Evolutionary conservation across 305 asterid species (phyloP).

Genomic region (Solanum aculeatissimum): DNA sequence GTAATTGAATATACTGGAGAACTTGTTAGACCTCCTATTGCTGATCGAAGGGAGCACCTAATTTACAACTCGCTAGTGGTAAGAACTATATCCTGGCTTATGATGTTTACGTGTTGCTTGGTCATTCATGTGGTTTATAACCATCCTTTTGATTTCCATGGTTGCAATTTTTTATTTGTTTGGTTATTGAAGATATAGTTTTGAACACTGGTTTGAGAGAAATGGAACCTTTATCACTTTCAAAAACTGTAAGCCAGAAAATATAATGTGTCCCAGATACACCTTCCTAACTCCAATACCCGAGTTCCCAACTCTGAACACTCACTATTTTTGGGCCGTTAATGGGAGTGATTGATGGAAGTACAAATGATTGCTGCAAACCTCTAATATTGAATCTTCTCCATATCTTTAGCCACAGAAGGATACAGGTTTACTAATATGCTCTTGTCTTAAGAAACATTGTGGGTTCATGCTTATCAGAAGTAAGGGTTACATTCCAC

Average conservation of each 20-base stretch:
- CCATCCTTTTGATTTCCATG: neutral
- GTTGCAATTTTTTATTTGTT: neutral
- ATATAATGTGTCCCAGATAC: neutral
- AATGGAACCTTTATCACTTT: neutral
- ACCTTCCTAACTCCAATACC: neutral
- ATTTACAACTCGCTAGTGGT: conserved; percentile 94
- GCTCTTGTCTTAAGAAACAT: neutral
- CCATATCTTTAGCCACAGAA: neutral
- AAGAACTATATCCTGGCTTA: conserved; percentile 20
- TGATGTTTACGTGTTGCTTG: neutral
- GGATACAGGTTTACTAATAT: neutral
- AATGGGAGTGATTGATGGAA: neutral
- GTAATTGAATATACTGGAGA: conserved; percentile 92
- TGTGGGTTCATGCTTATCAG: neutral
- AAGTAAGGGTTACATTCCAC: neutral
- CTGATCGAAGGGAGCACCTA: conserved; percentile 90
- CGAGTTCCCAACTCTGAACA: neutral
- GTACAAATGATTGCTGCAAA: neutral
- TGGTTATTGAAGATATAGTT: neutral
- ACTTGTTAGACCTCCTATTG: conserved; percentile 81
- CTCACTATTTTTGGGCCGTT: neutral
- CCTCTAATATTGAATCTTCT: neutral
- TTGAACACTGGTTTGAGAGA: neutral
- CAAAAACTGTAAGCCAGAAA: neutral
- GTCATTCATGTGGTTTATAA: neutral